Evolutionary conservation across 2,329 filamentous ascomycete species (phyloP).

Genomic region (Verruconis gallopava): DNA sequence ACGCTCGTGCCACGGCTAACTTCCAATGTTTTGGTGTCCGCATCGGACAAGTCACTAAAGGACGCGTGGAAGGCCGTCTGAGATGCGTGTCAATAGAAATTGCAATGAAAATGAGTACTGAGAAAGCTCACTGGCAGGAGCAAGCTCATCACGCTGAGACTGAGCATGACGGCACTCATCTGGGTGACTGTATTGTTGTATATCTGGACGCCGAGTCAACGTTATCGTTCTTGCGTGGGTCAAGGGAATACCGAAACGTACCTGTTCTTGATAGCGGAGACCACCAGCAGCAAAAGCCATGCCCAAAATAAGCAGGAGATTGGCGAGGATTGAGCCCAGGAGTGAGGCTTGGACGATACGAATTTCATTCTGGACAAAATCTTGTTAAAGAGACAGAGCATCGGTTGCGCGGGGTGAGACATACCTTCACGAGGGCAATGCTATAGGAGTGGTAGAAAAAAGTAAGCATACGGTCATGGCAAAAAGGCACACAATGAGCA

Average conservation of each 20-base stretch:
- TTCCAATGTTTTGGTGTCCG: constrained; percentile 60
- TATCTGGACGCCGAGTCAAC: too few relatives aligned
- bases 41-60: constrained; percentile 49
- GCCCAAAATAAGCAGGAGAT: constrained; percentile 75
- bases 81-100: background rate
- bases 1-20: constrained; percentile 86
- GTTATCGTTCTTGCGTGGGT: too few relatives aligned
- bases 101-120: too few relatives aligned
- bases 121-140: constrained; percentile 55
- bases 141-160: constrained; percentile 79
- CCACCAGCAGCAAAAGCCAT: constrained; percentile 87
- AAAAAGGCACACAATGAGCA: constrained; percentile 5
- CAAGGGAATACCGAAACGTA: too few relatives aligned
- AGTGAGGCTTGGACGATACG: constrained; percentile 85
- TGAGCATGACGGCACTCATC: constrained; percentile 88
- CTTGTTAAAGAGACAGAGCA: too few relatives aligned
- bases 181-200: constrained; percentile 94
- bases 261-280: constrained; percentile 75
- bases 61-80: constrained; percentile 86
- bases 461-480: constrained; percentile 10
- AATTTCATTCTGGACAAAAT: constrained; percentile 51
- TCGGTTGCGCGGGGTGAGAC: constrained; percentile 10
- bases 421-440: constrained; percentile 60
- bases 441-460: constrained; percentile 28
- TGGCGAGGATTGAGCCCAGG: constrained; percentile 79